Conservation (phyloP, 164 flowering plant genomes). For the Chimonanthus praecox region DNA sequence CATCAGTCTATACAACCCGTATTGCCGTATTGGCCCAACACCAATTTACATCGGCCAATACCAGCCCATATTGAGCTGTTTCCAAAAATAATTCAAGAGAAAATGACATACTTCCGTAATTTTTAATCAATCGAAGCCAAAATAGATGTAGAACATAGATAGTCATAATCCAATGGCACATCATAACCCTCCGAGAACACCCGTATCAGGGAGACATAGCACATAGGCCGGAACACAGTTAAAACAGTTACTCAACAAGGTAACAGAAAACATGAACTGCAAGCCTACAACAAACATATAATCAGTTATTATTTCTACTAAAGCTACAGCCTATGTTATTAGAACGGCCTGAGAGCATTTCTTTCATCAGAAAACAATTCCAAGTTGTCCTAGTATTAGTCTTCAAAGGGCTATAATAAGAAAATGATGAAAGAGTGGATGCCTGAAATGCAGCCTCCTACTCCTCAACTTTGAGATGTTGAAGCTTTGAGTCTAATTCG, state of each 20-base stretch:
- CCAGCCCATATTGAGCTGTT: too few relatives aligned
- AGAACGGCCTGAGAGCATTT: background rate
- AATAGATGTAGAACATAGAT: background rate
- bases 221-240: background rate
- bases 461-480: conserved; percentile 45
- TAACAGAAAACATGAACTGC: background rate
- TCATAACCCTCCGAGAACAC: background rate
- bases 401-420: background rate
- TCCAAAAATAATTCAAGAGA: background rate
- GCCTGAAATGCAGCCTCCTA: conserved; percentile 4
- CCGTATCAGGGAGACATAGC: background rate
- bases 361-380: background rate
- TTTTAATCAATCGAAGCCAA: background rate
- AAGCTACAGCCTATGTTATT: background rate
- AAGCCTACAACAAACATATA: background rate
- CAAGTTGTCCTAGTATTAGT: background rate
- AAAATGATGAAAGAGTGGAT: background rate
- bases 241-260: background rate
- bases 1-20: too few relatives aligned
- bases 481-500: conserved; percentile 49
- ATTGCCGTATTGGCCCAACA: too few relatives aligned
- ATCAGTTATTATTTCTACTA: background rate
- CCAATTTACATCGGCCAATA: too few relatives aligned
- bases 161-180: background rate
- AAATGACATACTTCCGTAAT: background rate